Evolutionary conservation across 352 stramenopile genomes (phyloP), one percentile per base, ranked within the genome.

Genomic region (Phytophthora europaea): DNA sequence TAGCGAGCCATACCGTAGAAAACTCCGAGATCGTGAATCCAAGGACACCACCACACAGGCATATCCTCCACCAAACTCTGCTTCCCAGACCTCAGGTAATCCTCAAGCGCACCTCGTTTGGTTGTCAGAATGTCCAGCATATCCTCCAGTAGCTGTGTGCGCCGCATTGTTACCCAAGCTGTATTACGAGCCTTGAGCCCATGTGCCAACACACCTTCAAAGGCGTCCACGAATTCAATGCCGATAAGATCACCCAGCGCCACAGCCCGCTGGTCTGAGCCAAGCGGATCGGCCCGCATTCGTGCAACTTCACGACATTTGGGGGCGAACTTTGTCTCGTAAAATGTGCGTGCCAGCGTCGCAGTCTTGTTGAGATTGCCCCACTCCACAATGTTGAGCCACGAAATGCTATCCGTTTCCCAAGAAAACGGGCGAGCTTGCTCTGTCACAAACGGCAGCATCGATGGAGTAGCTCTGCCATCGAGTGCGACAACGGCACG

Each of bases 1-100:
- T 93, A 84, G 12, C 78, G 80, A 50, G 90, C 89, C 85, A 97
- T 94, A 31, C 87, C 90, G 53, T 90, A 90, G 20, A 97, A 86
- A 10, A 95, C 48, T 3, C 80, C 87, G 18, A 94, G 64, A 58
- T 97, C 90, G 62, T 97, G 90, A 28, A 96, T 84, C 90, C 90
- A 97, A 12, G 90, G 90, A 68, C 90, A 97, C 90, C 90, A 97
- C 90, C 90, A 97, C 33, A 95, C 85, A 4, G 90, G 90, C 88
- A 97, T 95, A 53, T 90, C 79, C 10, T 79, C 65, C 45, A 95
- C 88, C 8, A 95, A 72, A 52, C 80, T 70, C 6, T 81, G 66
- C 23, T 73, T 82, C 26, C 90, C 89, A 2, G 89, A 96, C 0
- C 87, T 80, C 33, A 97, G 68, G 31, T 85, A 75, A 55, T 71